Percentiles rank a stretch among this genome's conserved stretches.
These are phyloP conservation scores for Ceratocystis harringtonii DNA, from an alignment of 2,329 filamentous ascomycete genomes.

Conservation along the genomic window DNA sequence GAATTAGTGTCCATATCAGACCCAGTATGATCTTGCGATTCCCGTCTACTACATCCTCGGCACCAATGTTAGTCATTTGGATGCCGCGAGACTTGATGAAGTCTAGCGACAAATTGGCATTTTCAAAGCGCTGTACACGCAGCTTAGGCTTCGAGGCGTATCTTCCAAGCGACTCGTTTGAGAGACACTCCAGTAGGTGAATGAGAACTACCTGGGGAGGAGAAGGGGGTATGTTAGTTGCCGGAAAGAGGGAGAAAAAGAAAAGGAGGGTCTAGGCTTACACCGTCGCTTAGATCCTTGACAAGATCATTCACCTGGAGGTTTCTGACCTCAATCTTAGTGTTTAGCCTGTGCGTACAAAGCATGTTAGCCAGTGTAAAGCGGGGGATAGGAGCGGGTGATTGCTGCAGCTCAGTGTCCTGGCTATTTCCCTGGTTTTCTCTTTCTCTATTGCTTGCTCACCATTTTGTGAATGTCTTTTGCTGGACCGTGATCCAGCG, in stretches of 20 bases:
- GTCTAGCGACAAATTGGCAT: conserved; percentile 88
- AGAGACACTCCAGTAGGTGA: conserved; percentile 91
- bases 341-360: conserved; percentile 62
- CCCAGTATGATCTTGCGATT: conserved; percentile 96
- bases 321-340: conserved; percentile 67
- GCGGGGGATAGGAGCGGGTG: too few relatives aligned
- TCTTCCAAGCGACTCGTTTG: conserved; percentile 82
- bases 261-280: conserved; percentile 34
- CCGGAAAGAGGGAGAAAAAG: neutral
- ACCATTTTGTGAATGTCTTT: conserved; percentile 98
- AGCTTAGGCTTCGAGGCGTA: conserved; percentile 95
- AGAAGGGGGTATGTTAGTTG: neutral
- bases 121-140: conserved; percentile 92
- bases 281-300: conserved; percentile 80
- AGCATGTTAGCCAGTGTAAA: neutral
- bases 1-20: conserved; percentile 95
- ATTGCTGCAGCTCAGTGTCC: neutral
- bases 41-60: conserved; percentile 94
- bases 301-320: conserved; percentile 79
- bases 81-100: conserved; percentile 85
- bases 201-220: conserved; percentile 66
- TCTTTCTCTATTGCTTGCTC: conserved; percentile 15
- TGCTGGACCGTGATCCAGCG: conserved; percentile 73
- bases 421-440: neutral
- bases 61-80: conserved; percentile 96